phyloP scores from a whole-genome alignment of 2,329 filamentous ascomycete species.

The Diplocarpon mali region DNA sequence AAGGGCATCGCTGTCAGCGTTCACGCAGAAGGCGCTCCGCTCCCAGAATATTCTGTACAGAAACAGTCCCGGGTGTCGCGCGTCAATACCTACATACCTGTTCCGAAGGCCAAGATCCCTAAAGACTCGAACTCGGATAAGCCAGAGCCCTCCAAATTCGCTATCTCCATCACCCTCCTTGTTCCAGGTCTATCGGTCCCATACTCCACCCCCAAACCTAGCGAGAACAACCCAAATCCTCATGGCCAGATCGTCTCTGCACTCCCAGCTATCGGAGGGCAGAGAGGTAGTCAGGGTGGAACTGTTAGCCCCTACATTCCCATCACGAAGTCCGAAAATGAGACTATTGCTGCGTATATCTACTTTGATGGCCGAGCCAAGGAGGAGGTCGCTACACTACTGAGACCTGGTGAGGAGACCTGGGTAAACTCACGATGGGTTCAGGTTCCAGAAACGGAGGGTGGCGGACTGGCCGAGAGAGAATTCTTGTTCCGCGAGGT shows the following conservation, averaged over 20 bases:
- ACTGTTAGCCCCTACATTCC: conserved; percentile 79
- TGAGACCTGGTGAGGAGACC: conserved; percentile 89
- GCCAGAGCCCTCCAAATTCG: conserved; percentile 89
- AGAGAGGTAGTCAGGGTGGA: conserved; percentile 41
- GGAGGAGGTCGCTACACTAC: conserved; percentile 89
- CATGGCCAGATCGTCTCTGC: conserved; percentile 72
- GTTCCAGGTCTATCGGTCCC: conserved; percentile 82
- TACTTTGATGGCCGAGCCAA: conserved; percentile 95
- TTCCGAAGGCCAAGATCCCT: conserved; percentile 74
- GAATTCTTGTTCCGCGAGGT: conserved; percentile 97
- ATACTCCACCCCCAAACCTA: conserved; percentile 80
- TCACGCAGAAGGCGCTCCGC: conserved; percentile 68
- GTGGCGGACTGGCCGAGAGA: conserved; percentile 86
- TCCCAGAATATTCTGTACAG: conserved; percentile 89
- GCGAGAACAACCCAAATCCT: conserved; percentile 64
- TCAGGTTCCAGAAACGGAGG: conserved; percentile 80
- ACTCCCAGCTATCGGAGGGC: conserved; percentile 42
- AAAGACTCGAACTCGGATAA: conserved; percentile 52
- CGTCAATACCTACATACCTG: conserved; percentile 95
- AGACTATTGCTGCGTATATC: conserved; percentile 97
- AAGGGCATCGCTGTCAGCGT: conserved; percentile 98
- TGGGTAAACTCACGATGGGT: conserved; percentile 99
- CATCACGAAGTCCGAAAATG: conserved; percentile 84
- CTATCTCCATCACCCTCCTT: conserved; percentile 92
- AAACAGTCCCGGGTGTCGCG: conserved; percentile 83